phyloP scores from a whole-genome alignment of 306 rosid species.

The Myrica gale region DNA sequence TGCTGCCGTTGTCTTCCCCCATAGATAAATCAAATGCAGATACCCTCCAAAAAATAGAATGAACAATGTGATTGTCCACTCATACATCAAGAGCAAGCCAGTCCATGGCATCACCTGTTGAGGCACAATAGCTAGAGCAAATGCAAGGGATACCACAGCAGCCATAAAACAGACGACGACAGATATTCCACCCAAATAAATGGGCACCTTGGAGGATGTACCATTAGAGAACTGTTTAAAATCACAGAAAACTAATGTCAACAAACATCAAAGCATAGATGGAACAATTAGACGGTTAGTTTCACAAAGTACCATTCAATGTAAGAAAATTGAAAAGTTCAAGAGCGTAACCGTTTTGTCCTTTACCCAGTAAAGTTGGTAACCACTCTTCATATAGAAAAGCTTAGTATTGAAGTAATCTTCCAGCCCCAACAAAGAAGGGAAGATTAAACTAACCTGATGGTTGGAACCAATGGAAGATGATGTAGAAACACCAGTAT shows the following conservation, averaged over 20 bases:
- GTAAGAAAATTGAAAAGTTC: neutral
- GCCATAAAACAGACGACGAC: slow-evolving; percentile 57
- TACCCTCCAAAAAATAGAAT: slow-evolving; percentile 73
- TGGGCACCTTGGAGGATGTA: slow-evolving; percentile 68
- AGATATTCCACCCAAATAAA: slow-evolving; percentile 79
- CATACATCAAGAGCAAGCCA: slow-evolving; percentile 94
- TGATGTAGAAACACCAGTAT: slow-evolving; percentile 55
- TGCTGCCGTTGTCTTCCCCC: slow-evolving; percentile 67
- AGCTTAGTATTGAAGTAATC: slow-evolving; percentile 10
- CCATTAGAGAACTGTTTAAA: slow-evolving; percentile 37
- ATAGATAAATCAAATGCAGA: slow-evolving; percentile 61
- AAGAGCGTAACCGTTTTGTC: neutral
- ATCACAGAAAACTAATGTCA: slow-evolving; percentile 30
- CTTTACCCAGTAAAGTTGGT: neutral
- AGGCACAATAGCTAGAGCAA: slow-evolving; percentile 70
- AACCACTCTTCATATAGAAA: neutral
- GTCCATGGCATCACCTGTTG: slow-evolving; percentile 98
- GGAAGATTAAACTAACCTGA: slow-evolving; percentile 51
- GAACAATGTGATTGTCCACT: slow-evolving; percentile 88
- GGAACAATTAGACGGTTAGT: neutral
- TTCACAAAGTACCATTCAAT: neutral
- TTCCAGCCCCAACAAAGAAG: slow-evolving; percentile 9
- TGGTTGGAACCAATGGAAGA: slow-evolving; percentile 43
- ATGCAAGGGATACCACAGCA: slow-evolving; percentile 59
- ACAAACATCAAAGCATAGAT: slow-evolving; percentile 20